A percentile compares a stretch with the other conserved stretches of the same genome.
Conservation (phyloP, 352 stramenopile genomes). For the Thalassiosira oceanica region DNA sequence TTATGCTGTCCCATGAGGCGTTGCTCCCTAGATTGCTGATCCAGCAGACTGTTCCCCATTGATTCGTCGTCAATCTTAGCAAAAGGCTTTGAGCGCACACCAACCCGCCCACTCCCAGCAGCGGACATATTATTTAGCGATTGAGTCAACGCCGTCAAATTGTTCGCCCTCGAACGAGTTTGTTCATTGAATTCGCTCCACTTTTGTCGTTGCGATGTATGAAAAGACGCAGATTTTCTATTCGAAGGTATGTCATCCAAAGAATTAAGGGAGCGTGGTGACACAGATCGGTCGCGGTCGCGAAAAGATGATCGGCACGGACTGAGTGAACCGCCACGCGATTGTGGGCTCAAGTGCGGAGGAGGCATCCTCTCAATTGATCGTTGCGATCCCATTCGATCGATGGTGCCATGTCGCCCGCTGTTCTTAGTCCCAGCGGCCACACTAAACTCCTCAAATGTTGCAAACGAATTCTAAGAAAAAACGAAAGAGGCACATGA, state of each 20-base stretch:
- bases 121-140: constrained; percentile 1
- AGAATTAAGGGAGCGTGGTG: not conserved
- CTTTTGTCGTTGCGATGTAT: not conserved
- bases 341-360: not conserved
- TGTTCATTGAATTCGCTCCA: constrained; percentile 19
- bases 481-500: no score
- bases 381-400: not conserved
- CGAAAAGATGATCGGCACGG: no score
- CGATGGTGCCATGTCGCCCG: not conserved
- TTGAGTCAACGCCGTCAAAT: constrained; percentile 14
- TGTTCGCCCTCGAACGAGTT: constrained; percentile 12
- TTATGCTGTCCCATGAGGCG: no score
- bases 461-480: constrained; percentile 25
- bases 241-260: not conserved
- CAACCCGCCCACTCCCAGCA: not conserved
- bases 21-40: no score
- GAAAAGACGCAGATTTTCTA: no score
- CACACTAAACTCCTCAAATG: constrained; percentile 31
- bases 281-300: constrained; percentile 1
- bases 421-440: not conserved
- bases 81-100: no score
- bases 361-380: not conserved
- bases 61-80: no score
- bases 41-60: no score
- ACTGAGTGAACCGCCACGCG: no score